phyloP scores from a whole-genome alignment of 2,329 filamentous ascomycete species.

The Dryadomyces quercivorus region DNA sequence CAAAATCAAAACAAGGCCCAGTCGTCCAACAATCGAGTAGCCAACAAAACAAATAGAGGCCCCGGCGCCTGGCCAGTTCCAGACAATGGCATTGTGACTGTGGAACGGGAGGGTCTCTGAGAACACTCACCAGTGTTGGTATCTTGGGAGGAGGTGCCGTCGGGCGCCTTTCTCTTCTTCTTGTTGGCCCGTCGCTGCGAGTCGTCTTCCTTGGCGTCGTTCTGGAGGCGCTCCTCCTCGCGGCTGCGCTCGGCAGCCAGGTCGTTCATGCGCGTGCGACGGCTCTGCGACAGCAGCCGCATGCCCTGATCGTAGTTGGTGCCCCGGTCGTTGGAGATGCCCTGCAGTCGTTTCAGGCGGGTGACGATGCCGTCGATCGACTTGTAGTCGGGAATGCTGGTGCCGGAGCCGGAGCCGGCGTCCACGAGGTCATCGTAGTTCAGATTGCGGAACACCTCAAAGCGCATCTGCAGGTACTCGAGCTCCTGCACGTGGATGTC shows the following conservation, averaged over 20 bases:
- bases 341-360: slow-evolving; percentile 50
- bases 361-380: slow-evolving; percentile 51
- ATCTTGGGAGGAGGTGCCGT: slow-evolving; percentile 37
- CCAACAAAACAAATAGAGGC: too few species aligned
- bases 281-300: slow-evolving; percentile 52
- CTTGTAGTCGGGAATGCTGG: slow-evolving; percentile 49
- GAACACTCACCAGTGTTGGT: slow-evolving; percentile 20
- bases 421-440: slow-evolving; percentile 61
- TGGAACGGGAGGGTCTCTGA: background rate
- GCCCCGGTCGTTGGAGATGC: slow-evolving; percentile 54
- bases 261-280: slow-evolving; percentile 50
- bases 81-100: background rate
- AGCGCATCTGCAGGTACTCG: slow-evolving; percentile 54
- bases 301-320: slow-evolving; percentile 61
- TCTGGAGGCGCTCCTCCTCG: slow-evolving; percentile 37
- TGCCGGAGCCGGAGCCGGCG: slow-evolving; percentile 35
- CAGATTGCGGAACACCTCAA: slow-evolving; percentile 45
- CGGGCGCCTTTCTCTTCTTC: slow-evolving; percentile 65
- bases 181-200: slow-evolving; percentile 47
- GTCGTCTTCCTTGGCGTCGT: slow-evolving; percentile 34
- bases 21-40: too few species aligned
- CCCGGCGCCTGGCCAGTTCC: too few species aligned
- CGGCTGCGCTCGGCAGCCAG: slow-evolving; percentile 29
- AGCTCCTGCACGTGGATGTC: slow-evolving; percentile 44
- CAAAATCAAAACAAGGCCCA: too few species aligned